Conservation (phyloP, 768 basidiomycete genomes). For the Lentinus tigrinus region DNA sequence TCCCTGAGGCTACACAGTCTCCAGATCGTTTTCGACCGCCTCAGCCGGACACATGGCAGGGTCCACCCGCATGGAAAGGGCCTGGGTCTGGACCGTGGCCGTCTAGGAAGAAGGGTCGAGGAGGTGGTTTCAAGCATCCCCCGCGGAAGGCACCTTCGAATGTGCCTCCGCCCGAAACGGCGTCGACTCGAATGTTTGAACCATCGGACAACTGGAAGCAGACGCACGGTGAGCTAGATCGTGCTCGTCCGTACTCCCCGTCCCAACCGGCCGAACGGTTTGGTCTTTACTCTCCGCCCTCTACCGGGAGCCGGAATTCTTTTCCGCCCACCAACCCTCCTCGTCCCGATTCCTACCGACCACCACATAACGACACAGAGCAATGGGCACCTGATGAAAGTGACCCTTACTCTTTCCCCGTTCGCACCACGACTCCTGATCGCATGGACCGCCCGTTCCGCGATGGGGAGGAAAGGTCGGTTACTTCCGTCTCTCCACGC, state of each 20-base stretch:
- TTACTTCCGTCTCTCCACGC: slow-evolving; percentile 7
- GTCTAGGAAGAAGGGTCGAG: slow-evolving; percentile 36
- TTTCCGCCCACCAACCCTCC: slow-evolving; percentile 34
- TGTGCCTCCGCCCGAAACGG: slow-evolving; percentile 36
- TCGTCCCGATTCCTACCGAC: slow-evolving; percentile 44
- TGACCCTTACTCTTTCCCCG: slow-evolving; percentile 7
- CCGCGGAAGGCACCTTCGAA: slow-evolving; percentile 18
- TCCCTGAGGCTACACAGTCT: slow-evolving; percentile 46
- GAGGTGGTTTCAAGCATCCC: slow-evolving; percentile 19
- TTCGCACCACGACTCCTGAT: slow-evolving; percentile 1
- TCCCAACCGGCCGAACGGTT: slow-evolving; percentile 48
- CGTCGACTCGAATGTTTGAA: slow-evolving; percentile 62
- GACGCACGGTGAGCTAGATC: slow-evolving; percentile 40
- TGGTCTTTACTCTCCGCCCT: slow-evolving; percentile 38
- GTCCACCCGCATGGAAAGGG: slow-evolving; percentile 41
- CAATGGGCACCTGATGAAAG: slow-evolving; percentile 6
- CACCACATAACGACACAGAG: slow-evolving; percentile 16
- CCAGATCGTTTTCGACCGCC: slow-evolving; percentile 48
- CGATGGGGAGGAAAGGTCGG: slow-evolving; percentile 9
- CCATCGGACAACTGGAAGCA: slow-evolving; percentile 74
- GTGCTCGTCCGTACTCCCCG: slow-evolving; percentile 15
- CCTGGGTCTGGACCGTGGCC: slow-evolving; percentile 35
- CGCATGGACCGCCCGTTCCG: background rate
- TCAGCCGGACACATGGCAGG: slow-evolving; percentile 49
- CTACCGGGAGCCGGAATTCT: slow-evolving; percentile 35